phyloP scores from a whole-genome alignment of 2,329 filamentous ascomycete genomes.

The Diaporthe sp. region DNA sequence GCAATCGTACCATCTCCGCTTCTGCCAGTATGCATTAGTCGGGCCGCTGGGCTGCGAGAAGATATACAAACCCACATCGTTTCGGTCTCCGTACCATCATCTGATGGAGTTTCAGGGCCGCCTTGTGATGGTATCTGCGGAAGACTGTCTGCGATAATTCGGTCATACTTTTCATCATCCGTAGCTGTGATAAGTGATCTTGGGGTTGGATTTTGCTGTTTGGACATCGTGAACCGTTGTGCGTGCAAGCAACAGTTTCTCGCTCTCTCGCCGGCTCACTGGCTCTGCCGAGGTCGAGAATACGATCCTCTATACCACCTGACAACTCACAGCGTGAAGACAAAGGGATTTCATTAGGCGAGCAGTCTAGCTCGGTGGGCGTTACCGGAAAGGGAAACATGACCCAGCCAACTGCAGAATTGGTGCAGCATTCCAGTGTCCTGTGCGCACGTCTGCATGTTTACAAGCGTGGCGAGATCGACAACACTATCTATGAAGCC shows the following conservation, averaged over 20 bases:
- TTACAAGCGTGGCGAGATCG: conserved; percentile 3
- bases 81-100: background rate
- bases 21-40: background rate
- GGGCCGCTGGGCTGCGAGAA: background rate
- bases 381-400: background rate
- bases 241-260: background rate
- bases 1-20: conserved; percentile 9
- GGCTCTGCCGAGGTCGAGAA: background rate
- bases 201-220: background rate
- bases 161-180: background rate
- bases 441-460: conserved; percentile 1
- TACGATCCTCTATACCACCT: background rate
- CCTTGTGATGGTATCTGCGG: background rate
- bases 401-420: background rate
- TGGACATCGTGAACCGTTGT: background rate
- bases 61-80: background rate
- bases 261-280: background rate
- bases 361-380: background rate
- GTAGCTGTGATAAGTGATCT: background rate
- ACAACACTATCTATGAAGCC: conserved; percentile 2
- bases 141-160: too few relatives aligned
- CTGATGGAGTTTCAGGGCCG: background rate
- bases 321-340: background rate
- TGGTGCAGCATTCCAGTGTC: conserved; percentile 23
- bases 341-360: background rate